These are phyloP conservation scores for Codiaeum variegatum DNA, from an alignment of 441 rosid species.

Conservation along the genomic window DNA sequence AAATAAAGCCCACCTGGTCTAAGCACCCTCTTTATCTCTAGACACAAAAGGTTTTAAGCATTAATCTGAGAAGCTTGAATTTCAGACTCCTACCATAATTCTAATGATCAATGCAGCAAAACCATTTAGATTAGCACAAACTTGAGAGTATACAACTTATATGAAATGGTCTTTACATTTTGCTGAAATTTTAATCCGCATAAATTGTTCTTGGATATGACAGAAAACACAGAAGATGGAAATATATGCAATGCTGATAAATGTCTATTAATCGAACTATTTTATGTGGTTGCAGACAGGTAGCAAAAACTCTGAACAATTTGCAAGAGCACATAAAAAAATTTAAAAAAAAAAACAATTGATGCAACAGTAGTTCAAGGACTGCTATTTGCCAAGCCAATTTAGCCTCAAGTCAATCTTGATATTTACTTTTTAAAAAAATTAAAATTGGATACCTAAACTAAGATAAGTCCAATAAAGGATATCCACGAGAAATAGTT, in stretches of 20 bases:
- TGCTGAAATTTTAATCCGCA: not conserved
- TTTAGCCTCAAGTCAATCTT: not conserved
- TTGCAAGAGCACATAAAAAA: not conserved
- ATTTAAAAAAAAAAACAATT: too few relatives aligned
- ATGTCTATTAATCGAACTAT: not conserved
- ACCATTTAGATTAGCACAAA: not conserved
- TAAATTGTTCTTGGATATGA: not conserved
- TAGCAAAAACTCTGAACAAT: not conserved
- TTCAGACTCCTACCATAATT: not conserved
- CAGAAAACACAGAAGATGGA: not conserved
- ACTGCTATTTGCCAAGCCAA: not conserved
- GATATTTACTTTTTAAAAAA: not conserved
- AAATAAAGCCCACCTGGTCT: constrained; percentile 75
- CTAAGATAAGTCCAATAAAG: not conserved
- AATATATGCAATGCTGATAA: not conserved
- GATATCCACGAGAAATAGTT: not conserved
- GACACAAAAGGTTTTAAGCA: constrained; percentile 7
- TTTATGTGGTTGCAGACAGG: not conserved
- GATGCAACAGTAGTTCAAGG: too few relatives aligned
- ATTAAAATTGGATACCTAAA: not conserved
- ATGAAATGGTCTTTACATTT: not conserved
- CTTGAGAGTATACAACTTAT: not conserved
- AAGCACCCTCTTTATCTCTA: constrained; percentile 80
- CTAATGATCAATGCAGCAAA: not conserved
- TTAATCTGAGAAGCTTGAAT: not conserved